These are phyloP conservation scores for Microcyclospora tardicrescens DNA, from an alignment of 2,329 filamentous ascomycete species.

Conservation along the genomic window DNA sequence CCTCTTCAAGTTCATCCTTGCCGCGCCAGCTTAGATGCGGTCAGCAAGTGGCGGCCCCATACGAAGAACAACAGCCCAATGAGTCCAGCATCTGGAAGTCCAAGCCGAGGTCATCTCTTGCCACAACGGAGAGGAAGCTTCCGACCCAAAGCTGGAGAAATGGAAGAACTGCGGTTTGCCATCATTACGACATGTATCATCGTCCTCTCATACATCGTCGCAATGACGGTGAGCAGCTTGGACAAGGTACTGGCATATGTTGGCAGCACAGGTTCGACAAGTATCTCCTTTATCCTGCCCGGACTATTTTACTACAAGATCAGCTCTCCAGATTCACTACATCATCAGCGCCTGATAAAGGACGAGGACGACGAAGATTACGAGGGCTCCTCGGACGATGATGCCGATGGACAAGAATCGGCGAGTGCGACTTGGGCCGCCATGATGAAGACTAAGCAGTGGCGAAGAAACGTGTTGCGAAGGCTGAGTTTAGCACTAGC, in stretches of 20 bases:
- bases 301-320: slow-evolving; percentile 99
- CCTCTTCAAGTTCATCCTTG: slow-evolving; percentile 93
- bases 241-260: slow-evolving; percentile 92
- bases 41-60: slow-evolving; percentile 68
- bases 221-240: slow-evolving; percentile 79
- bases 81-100: slow-evolving; percentile 18
- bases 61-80: slow-evolving; percentile 30
- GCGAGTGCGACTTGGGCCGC: slow-evolving; percentile 36
- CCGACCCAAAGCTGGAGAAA: slow-evolving; percentile 35
- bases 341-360: slow-evolving; percentile 78
- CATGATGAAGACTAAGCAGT: slow-evolving; percentile 37
- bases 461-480: slow-evolving; percentile 51
- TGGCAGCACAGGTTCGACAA: slow-evolving; percentile 83
- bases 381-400: slow-evolving; percentile 38
- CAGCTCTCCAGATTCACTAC: slow-evolving; percentile 70
- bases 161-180: slow-evolving; percentile 81
- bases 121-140: slow-evolving; percentile 9
- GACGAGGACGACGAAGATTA: slow-evolving; percentile 78
- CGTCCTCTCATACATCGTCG: slow-evolving; percentile 69
- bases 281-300: slow-evolving; percentile 92
- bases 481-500: slow-evolving; percentile 62
- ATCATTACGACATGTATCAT: slow-evolving; percentile 78
- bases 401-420: slow-evolving; percentile 29
- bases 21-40: slow-evolving; percentile 84
- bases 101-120: slow-evolving; percentile 15